phyloP scores from a whole-genome alignment of 208 protist species.

The Acanthamoeba healyi region DNA sequence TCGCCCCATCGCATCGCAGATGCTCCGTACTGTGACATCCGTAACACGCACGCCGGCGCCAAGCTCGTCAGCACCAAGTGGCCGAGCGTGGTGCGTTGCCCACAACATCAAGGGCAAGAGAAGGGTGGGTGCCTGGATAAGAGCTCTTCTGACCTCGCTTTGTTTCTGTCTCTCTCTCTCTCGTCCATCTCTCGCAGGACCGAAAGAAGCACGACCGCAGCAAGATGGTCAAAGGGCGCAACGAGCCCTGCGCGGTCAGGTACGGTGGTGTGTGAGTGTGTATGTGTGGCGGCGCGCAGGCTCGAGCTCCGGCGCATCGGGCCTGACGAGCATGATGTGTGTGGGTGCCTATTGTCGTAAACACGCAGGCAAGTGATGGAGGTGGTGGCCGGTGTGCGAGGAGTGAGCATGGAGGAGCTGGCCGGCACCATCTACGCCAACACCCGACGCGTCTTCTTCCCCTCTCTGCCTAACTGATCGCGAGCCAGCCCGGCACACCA shows the following conservation, averaged over 20 bases:
- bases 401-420: background rate
- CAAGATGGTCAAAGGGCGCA: slow-evolving; percentile 92
- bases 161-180: too few relatives aligned
- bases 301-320: too few relatives aligned
- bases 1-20: slow-evolving; percentile 80
- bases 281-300: too few relatives aligned
- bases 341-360: too few relatives aligned
- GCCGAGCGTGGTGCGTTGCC: slow-evolving; percentile 11
- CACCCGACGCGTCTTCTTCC: slow-evolving; percentile 43
- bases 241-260: slow-evolving; percentile 89
- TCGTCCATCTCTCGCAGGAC: too few relatives aligned
- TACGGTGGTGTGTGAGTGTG: too few relatives aligned
- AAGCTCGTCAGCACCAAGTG: slow-evolving; percentile 5
- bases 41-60: slow-evolving; percentile 90
- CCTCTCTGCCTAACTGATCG: too few relatives aligned
- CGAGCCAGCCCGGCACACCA: too few relatives aligned
- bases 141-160: background rate
- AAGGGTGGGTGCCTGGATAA: too few relatives aligned
- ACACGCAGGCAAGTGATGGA: slow-evolving; percentile 44
- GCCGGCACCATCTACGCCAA: background rate
- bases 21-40: slow-evolving; percentile 95
- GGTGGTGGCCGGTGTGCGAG: slow-evolving; percentile 39
- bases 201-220: slow-evolving; percentile 89
- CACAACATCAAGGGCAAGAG: too few relatives aligned
- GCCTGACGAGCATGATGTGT: too few relatives aligned